A percentile compares a stretch with the other conserved stretches of the same genome.
Conservation (phyloP, 2,329 filamentous ascomycete genomes). For the Fusarium sp. region DNA sequence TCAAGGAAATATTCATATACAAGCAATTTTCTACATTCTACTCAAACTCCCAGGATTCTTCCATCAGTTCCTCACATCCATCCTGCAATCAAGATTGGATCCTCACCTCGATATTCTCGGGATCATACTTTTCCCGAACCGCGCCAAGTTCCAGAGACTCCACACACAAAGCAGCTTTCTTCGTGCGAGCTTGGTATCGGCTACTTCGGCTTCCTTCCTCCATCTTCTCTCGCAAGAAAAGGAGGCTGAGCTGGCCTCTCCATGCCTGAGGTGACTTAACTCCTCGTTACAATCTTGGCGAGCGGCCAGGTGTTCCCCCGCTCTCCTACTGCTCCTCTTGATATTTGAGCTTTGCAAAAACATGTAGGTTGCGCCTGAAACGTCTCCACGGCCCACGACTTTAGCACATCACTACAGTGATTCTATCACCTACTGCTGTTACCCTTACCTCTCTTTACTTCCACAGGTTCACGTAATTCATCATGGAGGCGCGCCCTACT, state of each 20-base stretch:
- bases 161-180: slow-evolving; percentile 29
- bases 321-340: slow-evolving; percentile 21
- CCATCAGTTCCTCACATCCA: not conserved
- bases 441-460: slow-evolving; percentile 25
- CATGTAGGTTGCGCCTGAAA: slow-evolving; percentile 43
- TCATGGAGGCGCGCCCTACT: slow-evolving; percentile 42
- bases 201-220: slow-evolving; percentile 41
- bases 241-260: slow-evolving; percentile 48
- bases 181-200: slow-evolving; percentile 38
- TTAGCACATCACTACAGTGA: slow-evolving; percentile 13
- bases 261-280: slow-evolving; percentile 3
- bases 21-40: no score
- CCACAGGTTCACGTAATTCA: slow-evolving; percentile 32
- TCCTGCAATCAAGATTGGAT: not conserved
- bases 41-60: not conserved
- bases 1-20: not conserved
- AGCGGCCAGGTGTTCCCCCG: slow-evolving; percentile 34
- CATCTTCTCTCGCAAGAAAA: slow-evolving; percentile 28
- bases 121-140: not conserved
- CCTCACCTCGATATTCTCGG: not conserved
- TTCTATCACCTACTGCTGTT: slow-evolving; percentile 16
- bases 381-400: slow-evolving; percentile 28
- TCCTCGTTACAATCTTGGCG: slow-evolving; percentile 34
- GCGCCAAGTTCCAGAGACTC: slow-evolving; percentile 1
- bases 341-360: slow-evolving; percentile 29